These are phyloP conservation scores for Tuber magnatum DNA, from an alignment of 495 filamentous ascomycete species.

Conservation along the genomic window DNA sequence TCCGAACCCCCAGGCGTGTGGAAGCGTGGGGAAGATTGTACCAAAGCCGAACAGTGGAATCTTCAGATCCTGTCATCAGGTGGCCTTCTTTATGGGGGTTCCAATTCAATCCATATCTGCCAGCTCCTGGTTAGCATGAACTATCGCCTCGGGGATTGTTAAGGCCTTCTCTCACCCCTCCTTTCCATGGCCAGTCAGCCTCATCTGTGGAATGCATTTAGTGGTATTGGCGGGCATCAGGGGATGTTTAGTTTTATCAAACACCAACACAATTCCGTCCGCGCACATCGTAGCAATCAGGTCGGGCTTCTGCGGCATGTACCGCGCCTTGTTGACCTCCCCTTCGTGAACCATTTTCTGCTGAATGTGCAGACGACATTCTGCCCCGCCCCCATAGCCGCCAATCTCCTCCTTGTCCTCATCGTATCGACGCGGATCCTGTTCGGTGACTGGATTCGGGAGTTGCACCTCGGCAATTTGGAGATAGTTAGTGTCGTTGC, in stretches of 20 bases:
- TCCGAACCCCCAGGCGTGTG: neutral
- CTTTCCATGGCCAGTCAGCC: slow-evolving; percentile 71
- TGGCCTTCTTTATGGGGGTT: slow-evolving; percentile 74
- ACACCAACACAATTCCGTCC: slow-evolving; percentile 81
- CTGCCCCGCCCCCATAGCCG: slow-evolving; percentile 64
- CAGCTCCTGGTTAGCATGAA: slow-evolving; percentile 2
- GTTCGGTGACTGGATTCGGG: slow-evolving; percentile 66
- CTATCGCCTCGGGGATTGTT: neutral
- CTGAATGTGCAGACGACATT: slow-evolving; percentile 76
- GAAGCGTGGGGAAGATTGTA: slow-evolving; percentile 44
- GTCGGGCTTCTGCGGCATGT: slow-evolving; percentile 95
- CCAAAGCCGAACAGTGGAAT: slow-evolving; percentile 86
- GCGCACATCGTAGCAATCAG: slow-evolving; percentile 91
- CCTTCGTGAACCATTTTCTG: slow-evolving; percentile 95
- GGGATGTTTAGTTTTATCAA: slow-evolving; percentile 86
- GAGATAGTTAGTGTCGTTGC: slow-evolving; percentile 79
- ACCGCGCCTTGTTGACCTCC: slow-evolving; percentile 97
- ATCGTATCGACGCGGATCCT: slow-evolving; percentile 71
- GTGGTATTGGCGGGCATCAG: slow-evolving; percentile 56
- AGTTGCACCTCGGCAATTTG: slow-evolving; percentile 90
- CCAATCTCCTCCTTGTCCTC: slow-evolving; percentile 88
- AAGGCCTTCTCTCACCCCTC: slow-evolving; percentile 59
- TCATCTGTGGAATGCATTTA: slow-evolving; percentile 70
- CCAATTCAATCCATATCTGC: slow-evolving; percentile 71
- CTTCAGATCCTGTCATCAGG: slow-evolving; percentile 82